Evolutionary conservation across 2,329 filamentous ascomycete genomes (phyloP).

Genomic region (Scedosporium boydii): DNA sequence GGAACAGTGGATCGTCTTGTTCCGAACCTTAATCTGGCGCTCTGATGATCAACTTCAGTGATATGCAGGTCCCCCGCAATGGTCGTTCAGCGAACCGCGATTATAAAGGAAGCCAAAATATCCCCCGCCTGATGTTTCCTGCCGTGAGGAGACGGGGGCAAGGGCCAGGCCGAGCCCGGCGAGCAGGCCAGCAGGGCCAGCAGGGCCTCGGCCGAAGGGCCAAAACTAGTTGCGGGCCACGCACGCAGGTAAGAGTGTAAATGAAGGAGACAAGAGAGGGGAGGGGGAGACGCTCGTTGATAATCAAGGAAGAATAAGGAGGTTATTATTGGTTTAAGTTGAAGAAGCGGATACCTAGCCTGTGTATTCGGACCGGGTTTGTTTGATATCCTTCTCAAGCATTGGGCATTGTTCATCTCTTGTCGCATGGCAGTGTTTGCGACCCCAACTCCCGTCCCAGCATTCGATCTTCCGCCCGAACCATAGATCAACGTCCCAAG

Average conservation of each 20-base stretch:
- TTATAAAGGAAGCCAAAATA: not conserved
- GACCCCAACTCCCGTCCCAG: not conserved
- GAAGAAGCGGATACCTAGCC: not conserved
- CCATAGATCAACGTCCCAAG: not conserved
- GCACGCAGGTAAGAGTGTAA: not conserved
- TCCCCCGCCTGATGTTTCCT: not conserved
- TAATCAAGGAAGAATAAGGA: not conserved
- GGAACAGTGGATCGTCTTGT: not conserved
- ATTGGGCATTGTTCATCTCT: not conserved
- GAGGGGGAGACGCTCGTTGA: not conserved
- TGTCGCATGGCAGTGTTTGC: not conserved
- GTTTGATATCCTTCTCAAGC: constrained; percentile 5
- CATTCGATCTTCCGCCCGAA: not conserved
- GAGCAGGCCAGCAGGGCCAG: not conserved
- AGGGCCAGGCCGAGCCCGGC: not conserved
- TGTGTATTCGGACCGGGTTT: constrained; percentile 4
- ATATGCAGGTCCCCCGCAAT: not conserved
- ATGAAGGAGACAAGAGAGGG: not conserved
- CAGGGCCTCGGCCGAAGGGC: not conserved
- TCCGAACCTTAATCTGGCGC: not conserved
- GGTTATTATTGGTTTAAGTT: not conserved
- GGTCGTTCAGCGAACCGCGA: not conserved
- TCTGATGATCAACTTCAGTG: not conserved
- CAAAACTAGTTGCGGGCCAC: not conserved
- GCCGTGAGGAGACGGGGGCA: not conserved